Base-by-base conservation (phyloP, 495 filamentous ascomycete genomes). In the Hypomontagnella monticulosa region DNA sequence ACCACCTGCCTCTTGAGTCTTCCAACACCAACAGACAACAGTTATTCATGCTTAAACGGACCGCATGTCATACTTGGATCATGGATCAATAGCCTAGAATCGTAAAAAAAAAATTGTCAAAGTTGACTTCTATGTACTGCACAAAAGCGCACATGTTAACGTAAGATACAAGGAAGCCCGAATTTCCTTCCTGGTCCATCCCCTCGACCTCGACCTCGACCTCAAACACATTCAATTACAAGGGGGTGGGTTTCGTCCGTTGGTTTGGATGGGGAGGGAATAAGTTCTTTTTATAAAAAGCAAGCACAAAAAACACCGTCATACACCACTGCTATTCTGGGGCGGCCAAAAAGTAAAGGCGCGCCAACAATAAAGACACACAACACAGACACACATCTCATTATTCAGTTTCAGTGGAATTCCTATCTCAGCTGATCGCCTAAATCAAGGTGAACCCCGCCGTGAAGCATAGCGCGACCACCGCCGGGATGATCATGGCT, bases 401-500 rank as follows among this genome's bases (percentile, higher is more conserved):
- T 65, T 64, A 64, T 67, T 57, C 64, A 58, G 58, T 38, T 15
- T 27, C 23, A 27, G 6, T 27, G 23, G 23, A 27, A 27, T 27
- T 6, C 46, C 47, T 67, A 63, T 61, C n/a, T 63, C 50, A 63
- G 60, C 54, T 54, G 50, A 69, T 57, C 20, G n/a, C 44, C 68
- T 71, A 73, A 42, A 73, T 37, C 50, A 73, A 19, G 34, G 57
- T 67, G 65, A 73, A 59, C 6, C 71, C 71, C 4, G 70, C 60
- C 2, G 71, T 66, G 49, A 71, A 67, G 10, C 43, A 71, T 16
- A 71, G 36, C 11, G 71, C 69, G 38, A 73, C 49, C 4, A 73
- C 48, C 19, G 68, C 64, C 23, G 71, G 68, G 56, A 73, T 62
- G 41, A 62, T 54, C 42, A 73, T 69, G 48, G 62, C 16, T 15